A percentile compares a stretch with the other conserved stretches of the same genome.
Conservation (phyloP, 1,284 basidiomycete species). For the Gastroboletus turbinatus region DNA sequence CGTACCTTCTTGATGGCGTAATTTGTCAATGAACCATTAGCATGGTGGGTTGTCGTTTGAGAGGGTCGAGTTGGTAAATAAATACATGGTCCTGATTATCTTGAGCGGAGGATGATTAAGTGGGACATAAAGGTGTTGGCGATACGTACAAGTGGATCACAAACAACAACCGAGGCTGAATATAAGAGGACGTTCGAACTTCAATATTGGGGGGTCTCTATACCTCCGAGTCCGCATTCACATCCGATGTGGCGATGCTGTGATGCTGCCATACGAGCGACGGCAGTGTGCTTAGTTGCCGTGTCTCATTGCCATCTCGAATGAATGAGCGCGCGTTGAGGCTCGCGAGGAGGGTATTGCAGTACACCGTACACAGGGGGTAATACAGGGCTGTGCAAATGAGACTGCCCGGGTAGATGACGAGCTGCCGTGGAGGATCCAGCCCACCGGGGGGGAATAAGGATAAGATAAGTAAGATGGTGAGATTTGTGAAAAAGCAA, state of each 20-base stretch:
- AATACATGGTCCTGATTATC: no score
- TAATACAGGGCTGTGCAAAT: constrained; percentile 28
- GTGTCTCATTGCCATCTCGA: constrained; percentile 5
- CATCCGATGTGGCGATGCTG: neutral
- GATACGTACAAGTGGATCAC: no score
- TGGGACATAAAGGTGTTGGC: neutral
- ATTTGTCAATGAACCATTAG: neutral
- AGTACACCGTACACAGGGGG: constrained; percentile 35
- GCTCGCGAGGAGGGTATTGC: constrained; percentile 35
- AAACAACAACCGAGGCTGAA: neutral
- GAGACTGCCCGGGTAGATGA: constrained; percentile 25
- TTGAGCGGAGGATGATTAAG: no score
- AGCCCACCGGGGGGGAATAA: no score
- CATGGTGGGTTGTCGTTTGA: neutral
- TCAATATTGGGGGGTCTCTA: neutral
- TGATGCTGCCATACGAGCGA: constrained; percentile 12
- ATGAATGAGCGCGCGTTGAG: constrained; percentile 27
- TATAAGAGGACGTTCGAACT: no score
- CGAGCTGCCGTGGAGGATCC: constrained; percentile 10
- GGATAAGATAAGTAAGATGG: neutral
- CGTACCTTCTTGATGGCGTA: constrained; percentile 5
- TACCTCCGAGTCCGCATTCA: neutral
- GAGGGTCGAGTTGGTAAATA: no score
- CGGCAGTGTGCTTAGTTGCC: neutral
- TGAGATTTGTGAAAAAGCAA: neutral